Evolutionary conservation across 1,139 yeast genomes (phyloP).

Genomic region (Blastobotrys niveus): DNA sequence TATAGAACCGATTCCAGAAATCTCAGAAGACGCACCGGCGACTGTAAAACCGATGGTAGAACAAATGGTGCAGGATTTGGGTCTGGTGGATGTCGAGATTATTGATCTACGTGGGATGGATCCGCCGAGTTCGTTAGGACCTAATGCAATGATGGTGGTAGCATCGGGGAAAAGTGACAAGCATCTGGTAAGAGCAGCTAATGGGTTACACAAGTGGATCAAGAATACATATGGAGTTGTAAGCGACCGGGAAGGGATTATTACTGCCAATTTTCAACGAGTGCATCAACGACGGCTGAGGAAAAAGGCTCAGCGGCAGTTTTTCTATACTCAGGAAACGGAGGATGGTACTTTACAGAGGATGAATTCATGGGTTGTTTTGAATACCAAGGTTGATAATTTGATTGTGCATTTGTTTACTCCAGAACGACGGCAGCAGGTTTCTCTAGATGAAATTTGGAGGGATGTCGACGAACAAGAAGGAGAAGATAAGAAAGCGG

Average conservation of each 20-base stretch:
- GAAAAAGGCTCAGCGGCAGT: conserved; percentile 47
- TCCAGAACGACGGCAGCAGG: conserved; percentile 54
- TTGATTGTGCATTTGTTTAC: conserved; percentile 70
- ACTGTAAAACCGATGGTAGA: conserved; percentile 43
- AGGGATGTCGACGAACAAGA: conserved; percentile 3
- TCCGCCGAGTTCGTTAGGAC: conserved; percentile 42
- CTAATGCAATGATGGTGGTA: conserved; percentile 47
- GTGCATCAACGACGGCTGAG: conserved; percentile 59
- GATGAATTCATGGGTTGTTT: conserved; percentile 58
- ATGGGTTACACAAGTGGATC: conserved; percentile 46
- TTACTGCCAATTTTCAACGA: conserved; percentile 53
- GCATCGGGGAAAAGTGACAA: conserved; percentile 75
- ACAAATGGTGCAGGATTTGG: conserved; percentile 53
- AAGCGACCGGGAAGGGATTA: conserved; percentile 67
- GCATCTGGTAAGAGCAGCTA: conserved; percentile 69
- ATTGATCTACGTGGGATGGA: conserved; percentile 52
- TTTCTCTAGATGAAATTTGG: conserved; percentile 70
- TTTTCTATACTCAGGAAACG: conserved; percentile 14
- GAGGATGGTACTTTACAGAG: conserved; percentile 27
- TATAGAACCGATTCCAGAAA: conserved; percentile 27
- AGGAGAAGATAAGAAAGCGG: not conserved
- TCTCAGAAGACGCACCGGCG: conserved; percentile 56
- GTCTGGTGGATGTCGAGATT: conserved; percentile 54
- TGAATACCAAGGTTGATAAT: conserved; percentile 59
- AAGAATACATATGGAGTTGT: conserved; percentile 41